Conservation (phyloP, 2,329 filamentous ascomycete species). For the Didymella pomorum region DNA sequence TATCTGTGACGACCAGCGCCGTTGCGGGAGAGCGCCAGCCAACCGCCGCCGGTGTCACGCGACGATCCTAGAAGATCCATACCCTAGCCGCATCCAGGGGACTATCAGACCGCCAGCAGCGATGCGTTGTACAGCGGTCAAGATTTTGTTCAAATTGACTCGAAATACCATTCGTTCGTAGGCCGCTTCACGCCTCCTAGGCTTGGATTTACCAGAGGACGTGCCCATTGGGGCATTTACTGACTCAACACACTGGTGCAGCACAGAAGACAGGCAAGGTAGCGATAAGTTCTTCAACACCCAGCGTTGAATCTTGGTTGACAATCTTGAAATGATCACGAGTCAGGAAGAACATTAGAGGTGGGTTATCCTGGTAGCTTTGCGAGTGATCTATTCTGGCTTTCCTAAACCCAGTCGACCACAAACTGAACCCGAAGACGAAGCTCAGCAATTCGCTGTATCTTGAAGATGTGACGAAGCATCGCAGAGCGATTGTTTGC, state of each 20-base stretch:
- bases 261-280: background rate
- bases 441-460: background rate
- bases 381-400: background rate
- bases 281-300: no score
- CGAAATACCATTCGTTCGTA: background rate
- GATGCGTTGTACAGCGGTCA: constrained; percentile 15
- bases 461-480: background rate
- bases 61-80: constrained; percentile 27
- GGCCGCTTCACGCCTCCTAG: no score
- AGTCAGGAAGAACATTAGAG: background rate
- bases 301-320: no score
- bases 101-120: constrained; percentile 19
- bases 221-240: no score
- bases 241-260: background rate
- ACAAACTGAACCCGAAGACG: background rate
- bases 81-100: constrained; percentile 9
- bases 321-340: no score
- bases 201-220: no score
- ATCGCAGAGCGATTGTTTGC: background rate
- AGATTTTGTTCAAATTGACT: background rate
- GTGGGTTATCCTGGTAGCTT: background rate
- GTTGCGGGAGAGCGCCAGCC: constrained; percentile 5
- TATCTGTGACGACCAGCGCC: constrained; percentile 30
- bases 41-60: constrained; percentile 27
- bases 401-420: background rate